Percentiles rank a stretch among this genome's conserved stretches.
Conservation (phyloP, 495 filamentous ascomycete genomes). For the Xylaria acuta region DNA sequence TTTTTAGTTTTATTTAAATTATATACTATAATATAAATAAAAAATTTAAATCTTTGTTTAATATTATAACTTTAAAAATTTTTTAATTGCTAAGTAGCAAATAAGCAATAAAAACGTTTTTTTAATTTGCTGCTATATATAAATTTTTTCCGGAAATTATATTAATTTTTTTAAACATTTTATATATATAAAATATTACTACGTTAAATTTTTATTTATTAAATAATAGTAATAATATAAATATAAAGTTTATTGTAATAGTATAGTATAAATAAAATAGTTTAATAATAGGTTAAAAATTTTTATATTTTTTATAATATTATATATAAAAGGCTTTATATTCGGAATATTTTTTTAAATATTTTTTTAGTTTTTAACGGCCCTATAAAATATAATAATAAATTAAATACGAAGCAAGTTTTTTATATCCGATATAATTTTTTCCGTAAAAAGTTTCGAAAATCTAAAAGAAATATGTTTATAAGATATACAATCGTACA, state of each 20-base stretch:
- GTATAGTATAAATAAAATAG: not conserved
- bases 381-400: constrained; percentile 9
- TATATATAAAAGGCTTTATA: not conserved
- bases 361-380: not conserved
- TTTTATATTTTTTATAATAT: not conserved
- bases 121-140: not conserved
- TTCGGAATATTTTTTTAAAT: not conserved
- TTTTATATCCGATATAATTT: constrained; percentile 4
- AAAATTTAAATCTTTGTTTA: not conserved
- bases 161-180: constrained; percentile 14
- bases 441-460: not conserved
- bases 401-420: not conserved
- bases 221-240: not conserved
- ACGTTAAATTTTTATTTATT: not conserved
- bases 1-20: constrained; percentile 1
- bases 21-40: not conserved
- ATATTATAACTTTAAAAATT: not conserved
- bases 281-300: not conserved
- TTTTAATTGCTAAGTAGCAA: not conserved
- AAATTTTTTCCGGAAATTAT: not conserved
- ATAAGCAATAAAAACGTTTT: not conserved
- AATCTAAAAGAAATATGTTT: not conserved
- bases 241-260: constrained; percentile 9
- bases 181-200: constrained; percentile 5
- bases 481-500: not conserved